These are phyloP conservation scores for Kockiozyma suomiensis DNA, from an alignment of 805 yeast species.

Conservation along the genomic window DNA sequence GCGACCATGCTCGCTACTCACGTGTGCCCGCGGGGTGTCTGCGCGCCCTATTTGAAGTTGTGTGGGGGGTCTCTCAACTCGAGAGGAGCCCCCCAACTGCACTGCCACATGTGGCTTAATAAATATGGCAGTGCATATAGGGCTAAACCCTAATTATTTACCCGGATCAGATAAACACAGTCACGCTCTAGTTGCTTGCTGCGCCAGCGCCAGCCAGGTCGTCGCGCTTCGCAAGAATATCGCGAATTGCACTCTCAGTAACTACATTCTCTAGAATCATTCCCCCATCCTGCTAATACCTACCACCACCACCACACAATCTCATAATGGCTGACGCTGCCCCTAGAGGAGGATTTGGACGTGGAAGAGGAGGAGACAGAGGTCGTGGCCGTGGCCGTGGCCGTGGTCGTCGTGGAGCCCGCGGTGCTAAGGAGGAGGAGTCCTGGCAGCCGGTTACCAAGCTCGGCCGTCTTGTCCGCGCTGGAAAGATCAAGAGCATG, in stretches of 20 bases:
- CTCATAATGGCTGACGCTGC: conserved; percentile 41
- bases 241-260: neutral
- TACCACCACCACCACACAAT: neutral
- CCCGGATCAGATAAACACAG: neutral
- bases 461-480: conserved; percentile 99
- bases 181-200: neutral
- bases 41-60: too few species aligned
- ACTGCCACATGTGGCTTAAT: neutral
- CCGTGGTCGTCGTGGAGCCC: conserved; percentile 68
- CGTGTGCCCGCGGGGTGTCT: too few species aligned
- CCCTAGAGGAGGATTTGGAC: conserved; percentile 47
- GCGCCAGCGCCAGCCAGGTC: too few species aligned
- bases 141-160: neutral
- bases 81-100: neutral
- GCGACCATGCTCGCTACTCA: too few species aligned
- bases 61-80: too few species aligned
- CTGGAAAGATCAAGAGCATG: conserved; percentile 93
- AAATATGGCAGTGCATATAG: neutral
- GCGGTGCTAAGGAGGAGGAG: conserved; percentile 87
- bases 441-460: conserved; percentile 99
- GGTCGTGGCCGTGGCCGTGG: conserved; percentile 54
- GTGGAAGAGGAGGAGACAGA: conserved; percentile 57
- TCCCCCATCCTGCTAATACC: conserved; percentile 1
- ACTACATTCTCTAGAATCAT: neutral
- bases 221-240: neutral